Evolutionary conservation across 2,329 filamentous ascomycete genomes (phyloP).

Genomic region (Trichophyton benhamiae): DNA sequence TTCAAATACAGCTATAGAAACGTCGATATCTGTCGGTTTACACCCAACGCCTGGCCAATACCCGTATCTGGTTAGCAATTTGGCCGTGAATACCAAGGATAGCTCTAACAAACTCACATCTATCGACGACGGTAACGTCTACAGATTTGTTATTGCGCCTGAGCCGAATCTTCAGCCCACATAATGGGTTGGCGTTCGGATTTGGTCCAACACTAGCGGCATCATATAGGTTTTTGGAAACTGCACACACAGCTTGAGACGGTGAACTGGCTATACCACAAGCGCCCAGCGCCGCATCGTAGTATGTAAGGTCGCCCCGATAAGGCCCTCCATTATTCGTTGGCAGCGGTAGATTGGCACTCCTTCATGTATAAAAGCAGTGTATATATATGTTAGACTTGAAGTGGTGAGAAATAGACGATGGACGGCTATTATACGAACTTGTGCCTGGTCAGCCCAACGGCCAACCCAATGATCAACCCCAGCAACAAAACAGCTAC

Average conservation of each 20-base stretch:
- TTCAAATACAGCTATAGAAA: slow-evolving; percentile 37
- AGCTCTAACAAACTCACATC: slow-evolving; percentile 35
- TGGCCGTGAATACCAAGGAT: neutral
- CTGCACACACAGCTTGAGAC: slow-evolving; percentile 50
- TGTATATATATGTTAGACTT: too few relatives aligned
- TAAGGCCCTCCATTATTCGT: slow-evolving; percentile 39
- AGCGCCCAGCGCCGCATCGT: slow-evolving; percentile 52
- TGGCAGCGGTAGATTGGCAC: slow-evolving; percentile 40
- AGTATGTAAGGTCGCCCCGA: slow-evolving; percentile 58
- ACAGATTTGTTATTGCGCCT: slow-evolving; percentile 43
- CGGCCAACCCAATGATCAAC: slow-evolving; percentile 24
- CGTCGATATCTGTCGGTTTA: slow-evolving; percentile 38
- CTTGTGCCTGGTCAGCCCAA: slow-evolving; percentile 17
- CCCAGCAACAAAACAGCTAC: slow-evolving; percentile 18
- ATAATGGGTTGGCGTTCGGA: slow-evolving; percentile 55
- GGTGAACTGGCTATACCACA: slow-evolving; percentile 49
- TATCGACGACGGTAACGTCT: slow-evolving; percentile 56
- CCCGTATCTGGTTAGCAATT: slow-evolving; percentile 9
- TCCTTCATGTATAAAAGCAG: neutral
- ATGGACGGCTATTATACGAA: neutral
- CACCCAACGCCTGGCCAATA: slow-evolving; percentile 33
- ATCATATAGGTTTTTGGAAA: slow-evolving; percentile 58
- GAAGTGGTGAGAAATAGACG: neutral
- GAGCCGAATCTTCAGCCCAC: slow-evolving; percentile 54
- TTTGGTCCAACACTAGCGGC: slow-evolving; percentile 40